Percentiles rank a stretch among this genome's conserved stretches.
phyloP scores from a whole-genome alignment of 768 basidiomycete genomes.

The Hypholoma sublateritium region DNA sequence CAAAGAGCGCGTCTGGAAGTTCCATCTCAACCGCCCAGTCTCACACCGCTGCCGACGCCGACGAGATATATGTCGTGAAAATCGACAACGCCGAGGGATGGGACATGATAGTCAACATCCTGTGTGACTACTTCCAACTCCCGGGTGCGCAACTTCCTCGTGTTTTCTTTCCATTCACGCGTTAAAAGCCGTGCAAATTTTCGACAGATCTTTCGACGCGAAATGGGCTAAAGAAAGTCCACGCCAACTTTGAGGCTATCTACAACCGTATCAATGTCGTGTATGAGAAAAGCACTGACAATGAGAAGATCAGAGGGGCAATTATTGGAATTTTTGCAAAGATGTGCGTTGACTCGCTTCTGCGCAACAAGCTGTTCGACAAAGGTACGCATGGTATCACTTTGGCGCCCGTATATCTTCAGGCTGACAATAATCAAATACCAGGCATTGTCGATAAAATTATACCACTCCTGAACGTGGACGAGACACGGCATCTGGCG shows the following conservation, averaged over 20 bases:
- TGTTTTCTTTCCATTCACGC: background rate
- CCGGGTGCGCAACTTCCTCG: conserved; percentile 40
- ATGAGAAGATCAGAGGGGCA: conserved; percentile 52
- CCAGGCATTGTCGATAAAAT: conserved; percentile 59
- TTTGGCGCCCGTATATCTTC: background rate
- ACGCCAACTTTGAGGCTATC: conserved; percentile 54
- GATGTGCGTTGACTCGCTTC: conserved; percentile 59
- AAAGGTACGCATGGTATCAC: conserved; percentile 39
- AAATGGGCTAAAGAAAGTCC: conserved; percentile 62
- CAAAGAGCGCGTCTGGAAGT: background rate
- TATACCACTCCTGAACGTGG: conserved; percentile 49
- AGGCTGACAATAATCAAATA: background rate
- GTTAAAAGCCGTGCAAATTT: background rate
- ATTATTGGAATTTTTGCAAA: conserved; percentile 63
- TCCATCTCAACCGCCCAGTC: background rate
- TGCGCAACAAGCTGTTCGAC: conserved; percentile 58
- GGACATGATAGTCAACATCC: conserved; percentile 41
- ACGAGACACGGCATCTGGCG: conserved; percentile 49
- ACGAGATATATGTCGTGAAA: conserved; percentile 36
- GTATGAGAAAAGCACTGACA: conserved; percentile 40
- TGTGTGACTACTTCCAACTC: conserved; percentile 51
- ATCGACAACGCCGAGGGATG: conserved; percentile 51
- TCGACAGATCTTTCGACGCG: conserved; percentile 51
- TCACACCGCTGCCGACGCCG: background rate
- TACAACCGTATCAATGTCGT: conserved; percentile 49